These are phyloP conservation scores for Friedmanniomyces simplex DNA, from an alignment of 495 filamentous ascomycete species.

Conservation along the genomic window DNA sequence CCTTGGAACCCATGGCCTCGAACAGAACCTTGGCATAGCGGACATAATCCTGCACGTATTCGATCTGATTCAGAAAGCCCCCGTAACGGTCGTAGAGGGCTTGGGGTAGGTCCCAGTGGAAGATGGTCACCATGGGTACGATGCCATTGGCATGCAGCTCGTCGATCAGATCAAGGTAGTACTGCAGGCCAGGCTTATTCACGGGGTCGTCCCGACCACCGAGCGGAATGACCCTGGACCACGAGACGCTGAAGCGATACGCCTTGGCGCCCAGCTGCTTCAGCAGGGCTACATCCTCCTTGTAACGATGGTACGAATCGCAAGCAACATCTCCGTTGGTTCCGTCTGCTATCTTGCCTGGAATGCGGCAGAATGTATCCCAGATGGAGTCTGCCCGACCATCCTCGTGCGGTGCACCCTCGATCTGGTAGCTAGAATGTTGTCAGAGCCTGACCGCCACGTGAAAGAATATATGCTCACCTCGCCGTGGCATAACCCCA, in stretches of 20 bases:
- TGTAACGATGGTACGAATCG: constrained; percentile 32
- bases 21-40: constrained; percentile 26
- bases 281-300: constrained; percentile 30
- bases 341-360: constrained; percentile 23
- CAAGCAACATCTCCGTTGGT: constrained; percentile 29
- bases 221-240: constrained; percentile 31
- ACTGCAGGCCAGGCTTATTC: constrained; percentile 25
- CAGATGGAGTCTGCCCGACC: constrained; percentile 29
- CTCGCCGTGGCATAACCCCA: constrained; percentile 77
- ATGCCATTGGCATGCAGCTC: constrained; percentile 25
- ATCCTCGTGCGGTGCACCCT: constrained; percentile 29
- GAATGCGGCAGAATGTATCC: constrained; percentile 25
- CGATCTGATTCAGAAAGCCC: constrained; percentile 23
- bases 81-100: constrained; percentile 28
- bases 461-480: constrained; percentile 28
- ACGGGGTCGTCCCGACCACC: constrained; percentile 23
- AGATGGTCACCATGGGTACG: constrained; percentile 25
- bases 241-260: constrained; percentile 31
- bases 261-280: constrained; percentile 26
- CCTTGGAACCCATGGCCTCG: constrained; percentile 22
- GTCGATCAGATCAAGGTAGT: constrained; percentile 29
- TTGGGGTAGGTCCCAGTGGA: constrained; percentile 30
- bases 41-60: constrained; percentile 22
- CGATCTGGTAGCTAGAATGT: constrained; percentile 26
- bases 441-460: constrained; percentile 16